Evolutionary conservation across 352 stramenopile genomes (phyloP), one percentile per base, ranked within the genome.

Genomic region (Peronosclerospora sorghi): DNA sequence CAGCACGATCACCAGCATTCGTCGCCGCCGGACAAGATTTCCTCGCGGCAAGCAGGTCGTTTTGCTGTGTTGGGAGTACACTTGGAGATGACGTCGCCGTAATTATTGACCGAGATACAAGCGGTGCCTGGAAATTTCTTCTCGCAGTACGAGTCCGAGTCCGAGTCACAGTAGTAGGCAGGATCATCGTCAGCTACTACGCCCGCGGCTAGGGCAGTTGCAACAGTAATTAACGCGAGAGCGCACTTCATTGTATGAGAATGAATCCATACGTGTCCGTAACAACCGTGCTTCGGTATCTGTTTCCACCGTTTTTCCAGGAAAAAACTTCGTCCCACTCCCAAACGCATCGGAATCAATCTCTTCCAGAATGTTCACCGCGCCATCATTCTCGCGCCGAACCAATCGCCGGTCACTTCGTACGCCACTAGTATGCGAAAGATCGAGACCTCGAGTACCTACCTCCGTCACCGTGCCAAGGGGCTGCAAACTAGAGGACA

Each of bases 221-320:
- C n/a, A n/a, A n/a, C n/a, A n/a, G n/a, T n/a, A n/a, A n/a, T 65
- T 49, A 28, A 84, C 75, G 38, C 69, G 73, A 10, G 48, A 57
- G 15, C 66, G 65, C 28, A 85, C 53, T 19, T 84, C 66, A 12
- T 88, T 66, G 32, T 68, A 84, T 35, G 88, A 65, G 35, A 91
- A 81, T 24, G 64, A 69, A 56, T 86, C 60, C 28, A 91, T 56
- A 10, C 75, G 67, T 13, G 74, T 89, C 8, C 75, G 73, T 13
- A 93, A 34, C 35, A 91, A 51, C 0, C 81, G 75, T n/a, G 81
- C 77, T 53, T 93, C 81, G 2, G 78, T 93, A 50, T 93, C 81
- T 0, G 73, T 88, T 6, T 73, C 62, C 19, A 74, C 69, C 9
- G 67, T 69, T 20, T 57, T 72, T 0, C 71, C 69, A 4, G 71